Conservation (phyloP, 306 rosid genomes). For the Benincasa hispida region DNA sequence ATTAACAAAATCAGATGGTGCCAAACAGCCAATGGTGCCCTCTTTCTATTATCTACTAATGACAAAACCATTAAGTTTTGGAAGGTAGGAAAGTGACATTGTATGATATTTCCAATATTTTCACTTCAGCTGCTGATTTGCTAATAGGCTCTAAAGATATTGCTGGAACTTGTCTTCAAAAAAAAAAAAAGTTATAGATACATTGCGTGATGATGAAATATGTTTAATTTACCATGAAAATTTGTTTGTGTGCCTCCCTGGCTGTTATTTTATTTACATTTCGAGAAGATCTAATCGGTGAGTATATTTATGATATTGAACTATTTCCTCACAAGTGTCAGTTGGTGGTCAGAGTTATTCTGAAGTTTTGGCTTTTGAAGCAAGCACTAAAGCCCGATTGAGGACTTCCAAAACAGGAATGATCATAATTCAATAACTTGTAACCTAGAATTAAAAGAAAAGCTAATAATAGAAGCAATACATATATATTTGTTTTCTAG, state of each 20-base stretch:
- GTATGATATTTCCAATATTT: neutral
- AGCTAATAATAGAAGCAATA: neutral
- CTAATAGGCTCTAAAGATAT: neutral
- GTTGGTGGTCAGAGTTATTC: neutral
- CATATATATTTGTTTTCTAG: neutral
- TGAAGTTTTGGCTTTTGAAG: neutral
- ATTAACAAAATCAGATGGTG: constrained; percentile 99
- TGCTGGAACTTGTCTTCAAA: neutral
- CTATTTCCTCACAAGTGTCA: neutral
- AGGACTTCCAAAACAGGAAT: neutral
- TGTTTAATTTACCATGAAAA: neutral
- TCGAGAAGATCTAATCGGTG: neutral
- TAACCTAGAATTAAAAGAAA: neutral
- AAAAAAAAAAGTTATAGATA: neutral
- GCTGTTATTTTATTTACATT: neutral
- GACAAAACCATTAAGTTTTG: constrained; percentile 95
- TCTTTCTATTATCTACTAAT: constrained; percentile 88
- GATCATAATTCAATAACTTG: neutral
- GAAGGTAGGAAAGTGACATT: constrained; percentile 53
- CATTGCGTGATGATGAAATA: neutral
- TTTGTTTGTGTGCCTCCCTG: neutral
- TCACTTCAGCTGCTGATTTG: neutral
- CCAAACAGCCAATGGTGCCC: constrained; percentile 86
- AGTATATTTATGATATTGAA: neutral
- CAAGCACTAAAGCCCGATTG: neutral